phyloP scores from a whole-genome alignment of 116 monocot species.

The Zostera marina region DNA sequence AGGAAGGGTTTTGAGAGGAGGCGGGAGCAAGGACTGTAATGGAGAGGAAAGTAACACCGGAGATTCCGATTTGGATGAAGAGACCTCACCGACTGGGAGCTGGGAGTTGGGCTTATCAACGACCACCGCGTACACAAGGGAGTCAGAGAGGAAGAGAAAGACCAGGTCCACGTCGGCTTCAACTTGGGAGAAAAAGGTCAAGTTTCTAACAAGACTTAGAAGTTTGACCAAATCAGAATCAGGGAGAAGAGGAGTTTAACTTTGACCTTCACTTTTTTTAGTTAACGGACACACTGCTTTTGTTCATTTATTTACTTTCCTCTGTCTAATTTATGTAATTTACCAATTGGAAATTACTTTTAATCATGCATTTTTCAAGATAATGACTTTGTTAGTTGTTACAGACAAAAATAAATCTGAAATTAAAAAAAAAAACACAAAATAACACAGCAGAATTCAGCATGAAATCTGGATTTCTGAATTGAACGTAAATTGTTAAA shows the following conservation, averaged over 20 bases:
- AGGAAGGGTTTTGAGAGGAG: constrained; percentile 16
- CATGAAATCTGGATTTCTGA: too few relatives aligned
- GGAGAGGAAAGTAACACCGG: constrained; percentile 6
- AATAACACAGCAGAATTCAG: too few relatives aligned
- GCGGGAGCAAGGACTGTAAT: constrained; percentile 6
- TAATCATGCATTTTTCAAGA: too few relatives aligned
- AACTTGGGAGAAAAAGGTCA: constrained; percentile 26
- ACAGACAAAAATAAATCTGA: too few relatives aligned
- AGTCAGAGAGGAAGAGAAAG: constrained; percentile 8
- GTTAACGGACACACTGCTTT: too few relatives aligned
- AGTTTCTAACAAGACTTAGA: constrained; percentile 26
- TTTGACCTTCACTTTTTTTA: not conserved
- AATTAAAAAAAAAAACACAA: too few relatives aligned
- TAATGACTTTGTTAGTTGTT: too few relatives aligned
- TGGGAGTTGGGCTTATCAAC: constrained; percentile 8
- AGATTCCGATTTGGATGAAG: constrained; percentile 10
- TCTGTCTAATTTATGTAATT: too few relatives aligned
- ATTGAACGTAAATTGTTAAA: too few relatives aligned
- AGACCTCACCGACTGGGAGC: constrained; percentile 4
- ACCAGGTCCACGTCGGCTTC: constrained; percentile 3
- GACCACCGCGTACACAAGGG: not conserved
- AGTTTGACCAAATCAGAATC: constrained; percentile 50
- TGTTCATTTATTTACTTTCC: too few relatives aligned
- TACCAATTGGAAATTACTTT: too few relatives aligned
- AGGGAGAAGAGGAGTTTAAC: constrained; percentile 21